A percentile compares a stretch with the other conserved stretches of the same genome.
phyloP scores from a whole-genome alignment of 352 stramenopile genomes.

The Elongisporangium undulatum region DNA sequence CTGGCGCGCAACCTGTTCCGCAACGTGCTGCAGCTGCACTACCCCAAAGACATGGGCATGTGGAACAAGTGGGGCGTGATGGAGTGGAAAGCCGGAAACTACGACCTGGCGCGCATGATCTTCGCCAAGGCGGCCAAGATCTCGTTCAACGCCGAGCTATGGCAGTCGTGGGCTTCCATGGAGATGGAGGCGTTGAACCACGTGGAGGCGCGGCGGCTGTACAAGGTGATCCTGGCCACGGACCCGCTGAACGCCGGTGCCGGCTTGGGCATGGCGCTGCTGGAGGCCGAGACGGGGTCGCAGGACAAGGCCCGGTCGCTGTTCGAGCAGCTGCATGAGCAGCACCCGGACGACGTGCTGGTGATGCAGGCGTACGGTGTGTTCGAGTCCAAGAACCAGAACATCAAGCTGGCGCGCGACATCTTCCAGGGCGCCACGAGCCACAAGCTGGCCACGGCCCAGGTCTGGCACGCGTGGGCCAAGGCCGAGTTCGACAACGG shows the following conservation, averaged over 20 bases:
- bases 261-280: conserved; percentile 65
- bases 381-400: conserved; percentile 70
- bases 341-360: conserved; percentile 63
- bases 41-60: conserved; percentile 85
- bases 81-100: conserved; percentile 86
- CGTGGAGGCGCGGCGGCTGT: conserved; percentile 73
- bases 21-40: conserved; percentile 74
- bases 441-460: conserved; percentile 49
- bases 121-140: conserved; percentile 75
- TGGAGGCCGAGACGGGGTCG: conserved; percentile 56
- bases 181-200: conserved; percentile 74
- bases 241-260: conserved; percentile 64
- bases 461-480: conserved; percentile 86
- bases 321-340: conserved; percentile 46
- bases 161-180: conserved; percentile 85
- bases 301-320: conserved; percentile 48
- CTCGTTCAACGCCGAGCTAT: conserved; percentile 68
- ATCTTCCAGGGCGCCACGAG: conserved; percentile 53
- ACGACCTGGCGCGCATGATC: conserved; percentile 81
- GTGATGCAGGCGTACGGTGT: conserved; percentile 70
- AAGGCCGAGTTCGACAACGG: conserved; percentile 80
- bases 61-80: conserved; percentile 91
- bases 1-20: conserved; percentile 71
- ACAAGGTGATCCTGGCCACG: conserved; percentile 77
- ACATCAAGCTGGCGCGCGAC: conserved; percentile 56